Evolutionary conservation across 2,329 filamentous ascomycete genomes (phyloP).

Genomic region (Cladosporium sp.): DNA sequence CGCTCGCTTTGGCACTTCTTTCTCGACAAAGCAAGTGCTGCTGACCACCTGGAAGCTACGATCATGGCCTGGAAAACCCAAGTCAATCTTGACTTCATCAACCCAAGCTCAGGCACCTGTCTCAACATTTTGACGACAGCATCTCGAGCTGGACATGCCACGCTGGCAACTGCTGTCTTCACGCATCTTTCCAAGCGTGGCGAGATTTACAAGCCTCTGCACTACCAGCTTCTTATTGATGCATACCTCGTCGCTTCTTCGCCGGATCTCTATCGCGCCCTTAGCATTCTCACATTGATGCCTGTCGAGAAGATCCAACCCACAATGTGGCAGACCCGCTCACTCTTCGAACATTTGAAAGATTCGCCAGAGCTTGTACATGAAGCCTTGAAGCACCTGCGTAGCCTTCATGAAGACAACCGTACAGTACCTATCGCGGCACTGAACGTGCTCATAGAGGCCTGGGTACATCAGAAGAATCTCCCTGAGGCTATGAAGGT

Average conservation of each 20-base stretch:
- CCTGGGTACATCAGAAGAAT: constrained; percentile 41
- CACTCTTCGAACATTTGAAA: constrained; percentile 57
- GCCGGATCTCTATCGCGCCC: constrained; percentile 59
- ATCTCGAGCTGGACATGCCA: constrained; percentile 61
- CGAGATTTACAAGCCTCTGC: constrained; percentile 57
- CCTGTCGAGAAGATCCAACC: constrained; percentile 56
- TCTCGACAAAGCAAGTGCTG: constrained; percentile 68
- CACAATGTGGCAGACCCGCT: constrained; percentile 57
- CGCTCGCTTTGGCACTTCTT: constrained; percentile 63
- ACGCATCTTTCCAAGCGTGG: constrained; percentile 58
- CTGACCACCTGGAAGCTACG: constrained; percentile 57
- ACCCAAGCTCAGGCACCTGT: constrained; percentile 62
- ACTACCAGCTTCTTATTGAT: constrained; percentile 77
- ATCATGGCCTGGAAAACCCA: constrained; percentile 67
- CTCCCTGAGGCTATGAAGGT: constrained; percentile 53
- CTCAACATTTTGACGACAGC: constrained; percentile 69
- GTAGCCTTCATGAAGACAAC: constrained; percentile 48
- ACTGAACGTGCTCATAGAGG: constrained; percentile 51
- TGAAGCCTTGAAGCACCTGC: constrained; percentile 55
- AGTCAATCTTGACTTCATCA: constrained; percentile 57
- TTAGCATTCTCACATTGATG: constrained; percentile 73
- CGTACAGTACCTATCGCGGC: constrained; percentile 49
- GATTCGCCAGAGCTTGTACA: constrained; percentile 43
- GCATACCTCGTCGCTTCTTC: constrained; percentile 56
- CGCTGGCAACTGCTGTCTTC: constrained; percentile 68